phyloP scores from a whole-genome alignment of 192 early-diverging fungal genomes.

The Coemansia sp. region DNA sequence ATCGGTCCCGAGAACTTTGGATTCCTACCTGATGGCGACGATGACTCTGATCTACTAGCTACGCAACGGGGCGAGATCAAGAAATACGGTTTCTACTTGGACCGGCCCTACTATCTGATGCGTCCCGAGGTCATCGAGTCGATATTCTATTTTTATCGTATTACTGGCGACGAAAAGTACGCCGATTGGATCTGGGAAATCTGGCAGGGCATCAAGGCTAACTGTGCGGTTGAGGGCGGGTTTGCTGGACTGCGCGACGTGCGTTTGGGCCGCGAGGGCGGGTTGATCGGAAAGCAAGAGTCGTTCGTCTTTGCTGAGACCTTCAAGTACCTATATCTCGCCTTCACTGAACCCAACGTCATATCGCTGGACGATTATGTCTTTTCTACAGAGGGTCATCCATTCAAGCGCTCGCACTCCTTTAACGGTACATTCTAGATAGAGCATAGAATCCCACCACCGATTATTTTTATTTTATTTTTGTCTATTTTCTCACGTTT shows the following conservation, averaged over 20 bases:
- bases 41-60: slow-evolving; percentile 34
- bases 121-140: slow-evolving; percentile 91
- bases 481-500: background rate
- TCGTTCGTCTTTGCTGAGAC: slow-evolving; percentile 95
- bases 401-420: slow-evolving; percentile 57
- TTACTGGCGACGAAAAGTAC: slow-evolving; percentile 89
- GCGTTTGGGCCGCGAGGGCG: slow-evolving; percentile 36
- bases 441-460: background rate
- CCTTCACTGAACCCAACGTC: slow-evolving; percentile 70
- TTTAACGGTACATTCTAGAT: slow-evolving; percentile 54
- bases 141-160: slow-evolving; percentile 81
- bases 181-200: slow-evolving; percentile 82
- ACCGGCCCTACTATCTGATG: slow-evolving; percentile 67
- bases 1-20: slow-evolving; percentile 57
- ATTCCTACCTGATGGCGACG: slow-evolving; percentile 45
- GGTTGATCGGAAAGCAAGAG: slow-evolving; percentile 53
- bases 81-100: slow-evolving; percentile 52
- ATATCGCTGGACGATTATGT: slow-evolving; percentile 85
- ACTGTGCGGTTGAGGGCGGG: slow-evolving; percentile 67
- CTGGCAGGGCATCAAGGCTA: slow-evolving; percentile 85
- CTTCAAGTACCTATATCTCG: slow-evolving; percentile 93
- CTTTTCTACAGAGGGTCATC: slow-evolving; percentile 97
- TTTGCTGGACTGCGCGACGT: slow-evolving; percentile 63
- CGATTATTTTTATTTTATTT: background rate
- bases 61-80: slow-evolving; percentile 47